Evolutionary conservation across 1,284 basidiomycete species (phyloP), one percentile per base, ranked within the genome.

Genomic region (Agaricales sp.): DNA sequence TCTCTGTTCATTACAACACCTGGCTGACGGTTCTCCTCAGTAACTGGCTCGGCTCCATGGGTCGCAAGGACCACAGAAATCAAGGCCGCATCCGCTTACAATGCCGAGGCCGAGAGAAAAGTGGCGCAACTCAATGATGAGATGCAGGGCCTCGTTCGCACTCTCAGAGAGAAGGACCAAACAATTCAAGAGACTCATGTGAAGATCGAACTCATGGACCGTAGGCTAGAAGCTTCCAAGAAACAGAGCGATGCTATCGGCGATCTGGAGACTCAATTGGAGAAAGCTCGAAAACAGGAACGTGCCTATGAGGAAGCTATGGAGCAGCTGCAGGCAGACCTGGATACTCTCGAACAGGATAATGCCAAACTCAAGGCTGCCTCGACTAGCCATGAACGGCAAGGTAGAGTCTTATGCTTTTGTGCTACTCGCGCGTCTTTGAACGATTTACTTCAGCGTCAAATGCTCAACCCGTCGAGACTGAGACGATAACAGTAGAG

Each of bases 171-270:
- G 39, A 82, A 92, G 66, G 95, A 99, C 55, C 90, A 96, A 71
- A 78, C 67, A 30, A 80, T 93, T 46, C 92, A 98, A 65, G 96
- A 99, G 62, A 74, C 82, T 3, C 71, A 72, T 3, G 92, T 98
- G 53, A 98, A 94, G 73, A 89, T 97, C 50, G 92, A 97, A 63
- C 77, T 95, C 4, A 87, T 99, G 75, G 91, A 95, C 61, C 81
- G 92, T 46, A 80, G 92, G 45, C 84, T 95, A 70, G 94, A 98
- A 61, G 77, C 80, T 1, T 84, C 83, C 52, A 93, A 92, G 73
- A 90, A 87, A 61, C 87, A 92, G 65, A 82, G 83, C 1, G 94
- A 98, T 53, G 69, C 78, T 19, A 87, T 97, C 49, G 67, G 73
- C 16, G 87, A 90, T 51, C 77, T 98, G 18, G 91, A 96, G 64